Evolutionary conservation across 495 filamentous ascomycete species (phyloP).

Genomic region (Podospora didyma): DNA sequence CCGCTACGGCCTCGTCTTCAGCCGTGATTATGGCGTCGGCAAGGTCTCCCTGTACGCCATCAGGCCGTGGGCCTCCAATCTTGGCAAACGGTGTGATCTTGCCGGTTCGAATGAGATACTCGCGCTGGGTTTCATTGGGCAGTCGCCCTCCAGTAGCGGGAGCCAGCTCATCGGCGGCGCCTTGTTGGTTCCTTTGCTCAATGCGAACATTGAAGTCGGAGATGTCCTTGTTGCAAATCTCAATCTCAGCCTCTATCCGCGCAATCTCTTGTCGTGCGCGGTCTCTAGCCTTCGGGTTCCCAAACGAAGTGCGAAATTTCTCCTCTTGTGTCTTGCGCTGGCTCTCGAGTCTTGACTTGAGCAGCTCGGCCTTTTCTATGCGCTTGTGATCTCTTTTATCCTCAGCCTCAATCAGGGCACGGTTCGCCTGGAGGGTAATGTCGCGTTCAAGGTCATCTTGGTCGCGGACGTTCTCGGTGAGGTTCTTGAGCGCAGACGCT

Average conservation of each 20-base stretch:
- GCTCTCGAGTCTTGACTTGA: slow-evolving; percentile 50
- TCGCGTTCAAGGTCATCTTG: slow-evolving; percentile 84
- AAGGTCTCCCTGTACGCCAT: slow-evolving; percentile 57
- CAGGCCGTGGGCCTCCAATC: slow-evolving; percentile 50
- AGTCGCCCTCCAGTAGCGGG: slow-evolving; percentile 44
- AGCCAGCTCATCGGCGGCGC: slow-evolving; percentile 36
- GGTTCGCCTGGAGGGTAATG: slow-evolving; percentile 68
- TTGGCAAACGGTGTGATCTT: slow-evolving; percentile 95
- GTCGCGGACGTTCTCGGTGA: slow-evolving; percentile 72
- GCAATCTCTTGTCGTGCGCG: slow-evolving; percentile 59
- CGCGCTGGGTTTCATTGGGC: slow-evolving; percentile 75
- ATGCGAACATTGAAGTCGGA: slow-evolving; percentile 76
- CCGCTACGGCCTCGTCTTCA: slow-evolving; percentile 55
- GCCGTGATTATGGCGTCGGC: slow-evolving; percentile 72
- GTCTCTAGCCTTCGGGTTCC: slow-evolving; percentile 38
- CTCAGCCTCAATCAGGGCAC: slow-evolving; percentile 72
- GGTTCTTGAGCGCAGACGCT: slow-evolving; percentile 56
- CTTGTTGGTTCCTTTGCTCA: slow-evolving; percentile 58
- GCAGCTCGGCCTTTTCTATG: slow-evolving; percentile 67
- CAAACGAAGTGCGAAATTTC: slow-evolving; percentile 34
- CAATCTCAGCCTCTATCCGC: slow-evolving; percentile 57
- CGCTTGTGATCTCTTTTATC: slow-evolving; percentile 84
- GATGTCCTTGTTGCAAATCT: slow-evolving; percentile 62
- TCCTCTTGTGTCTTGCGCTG: slow-evolving; percentile 41
- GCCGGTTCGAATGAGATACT: slow-evolving; percentile 89